Evolutionary conservation across 805 yeast genomes (phyloP).

Genomic region (Tetrapisispora iriomotensis): DNA sequence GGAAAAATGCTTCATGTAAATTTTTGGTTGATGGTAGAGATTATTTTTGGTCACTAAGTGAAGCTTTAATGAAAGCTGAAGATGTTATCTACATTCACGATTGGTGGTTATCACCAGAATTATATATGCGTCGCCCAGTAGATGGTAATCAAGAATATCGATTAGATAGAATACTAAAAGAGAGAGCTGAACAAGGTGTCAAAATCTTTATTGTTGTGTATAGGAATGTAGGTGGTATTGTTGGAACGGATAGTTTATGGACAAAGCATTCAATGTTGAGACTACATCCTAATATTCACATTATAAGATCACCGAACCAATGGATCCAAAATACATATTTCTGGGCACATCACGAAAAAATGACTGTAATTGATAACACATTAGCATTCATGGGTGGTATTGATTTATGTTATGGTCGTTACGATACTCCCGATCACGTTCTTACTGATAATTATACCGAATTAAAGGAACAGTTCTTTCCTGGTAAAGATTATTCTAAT

Average conservation of each 20-base stretch:
- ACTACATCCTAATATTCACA: constrained; percentile 76
- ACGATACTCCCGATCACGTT: constrained; percentile 93
- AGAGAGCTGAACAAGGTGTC: constrained; percentile 91
- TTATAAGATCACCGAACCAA: constrained; percentile 92
- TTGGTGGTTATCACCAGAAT: constrained; percentile 97
- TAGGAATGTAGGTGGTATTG: constrained; percentile 87
- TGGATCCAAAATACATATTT: constrained; percentile 84
- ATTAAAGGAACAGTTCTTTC: constrained; percentile 52
- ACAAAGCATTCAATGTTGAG: constrained; percentile 87
- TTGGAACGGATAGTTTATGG: constrained; percentile 88
- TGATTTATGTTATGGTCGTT: constrained; percentile 91
- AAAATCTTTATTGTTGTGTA: constrained; percentile 86
- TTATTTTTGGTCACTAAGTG: constrained; percentile 90
- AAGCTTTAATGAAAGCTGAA: constrained; percentile 85
- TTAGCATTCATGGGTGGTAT: constrained; percentile 91
- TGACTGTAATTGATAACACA: constrained; percentile 77
- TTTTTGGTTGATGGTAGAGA: constrained; percentile 97
- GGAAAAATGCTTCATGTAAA: constrained; percentile 80
- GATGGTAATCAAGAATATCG: constrained; percentile 93
- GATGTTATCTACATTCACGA: constrained; percentile 93
- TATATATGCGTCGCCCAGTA: constrained; percentile 87
- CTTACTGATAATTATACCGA: constrained; percentile 62
- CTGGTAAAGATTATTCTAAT: constrained; percentile 96
- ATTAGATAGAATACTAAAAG: constrained; percentile 73
- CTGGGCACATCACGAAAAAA: constrained; percentile 98